Base-by-base conservation (phyloP, 2,329 filamentous ascomycete species). In the Pestalotiopsis sp. region DNA sequence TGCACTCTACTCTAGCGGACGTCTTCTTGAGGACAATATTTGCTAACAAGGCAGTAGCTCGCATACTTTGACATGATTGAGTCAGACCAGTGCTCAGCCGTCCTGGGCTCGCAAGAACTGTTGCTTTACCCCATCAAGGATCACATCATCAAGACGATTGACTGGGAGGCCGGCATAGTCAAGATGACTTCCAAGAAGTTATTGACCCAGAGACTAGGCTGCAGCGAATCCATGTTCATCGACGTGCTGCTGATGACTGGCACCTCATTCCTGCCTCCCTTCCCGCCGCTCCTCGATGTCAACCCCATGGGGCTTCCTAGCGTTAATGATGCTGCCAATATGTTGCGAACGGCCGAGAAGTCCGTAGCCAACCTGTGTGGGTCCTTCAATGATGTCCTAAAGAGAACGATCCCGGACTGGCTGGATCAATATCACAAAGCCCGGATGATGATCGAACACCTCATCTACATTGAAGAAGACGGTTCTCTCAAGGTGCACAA, bases 371-470 rank as follows among this genome's bases (percentile, higher is more conserved):
- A 86, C 11, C 88, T 94, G 3, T 97, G 94, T 76, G 86, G 89
- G 65, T 90, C 91, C 64, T 94, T 93, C 76, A 91, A 92, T 74
- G 94, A 98, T 68, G 90, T 97, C 64, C 84, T 94, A 11, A 87
- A 91, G 72, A 84, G 88, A 63, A 87, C 90, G 73, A 89, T 93
- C 56, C 83, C 91, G 17, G 87, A 91, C 64, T 99, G 97, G 85
- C 84, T 93, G 39, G 92, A 95, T 77, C 93, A 92, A 75, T 99
- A 94, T 78, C 92, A 91, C 76, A 94, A 93, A 78, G 94, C 94
- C 24, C 90, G 91, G 70, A 91, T 97, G 86, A 91, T 91, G 1
- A 88, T 98, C 63, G 92, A 94, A 75, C 95, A 98, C 78, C 94
- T 95, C 78, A 91, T 97, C 55, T 89, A 94, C 74, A 89, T 97